Conservation (phyloP, 75 land plant species). For the Adiantum capillusveneris region DNA sequence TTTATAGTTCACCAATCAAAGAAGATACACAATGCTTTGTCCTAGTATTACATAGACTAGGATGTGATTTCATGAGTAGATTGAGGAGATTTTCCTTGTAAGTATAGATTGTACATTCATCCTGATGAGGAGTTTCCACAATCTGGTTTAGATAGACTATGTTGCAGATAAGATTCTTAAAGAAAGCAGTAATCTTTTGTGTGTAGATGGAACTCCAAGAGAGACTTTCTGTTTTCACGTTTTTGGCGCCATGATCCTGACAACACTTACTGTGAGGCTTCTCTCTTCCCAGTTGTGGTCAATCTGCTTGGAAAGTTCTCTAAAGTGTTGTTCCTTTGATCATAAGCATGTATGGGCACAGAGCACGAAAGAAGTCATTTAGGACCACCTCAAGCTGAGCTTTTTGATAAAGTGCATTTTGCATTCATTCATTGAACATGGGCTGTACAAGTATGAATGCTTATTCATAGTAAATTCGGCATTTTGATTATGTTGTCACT, state of each 20-base stretch:
- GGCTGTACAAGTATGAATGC: background rate
- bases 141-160: too few species aligned
- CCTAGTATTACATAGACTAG: too few species aligned
- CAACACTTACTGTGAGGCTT: constrained; percentile 57
- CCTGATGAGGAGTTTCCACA: too few species aligned
- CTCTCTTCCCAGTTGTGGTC: too few species aligned
- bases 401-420: background rate
- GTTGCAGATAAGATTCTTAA: too few species aligned
- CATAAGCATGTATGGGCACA: background rate
- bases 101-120: too few species aligned
- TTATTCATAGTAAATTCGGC: background rate
- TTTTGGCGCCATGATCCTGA: constrained; percentile 90
- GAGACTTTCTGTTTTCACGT: constrained; percentile 81
- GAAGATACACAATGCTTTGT: too few species aligned
- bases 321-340: background rate
- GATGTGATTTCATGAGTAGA: too few species aligned
- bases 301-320: too few species aligned
- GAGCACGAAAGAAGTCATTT: background rate
- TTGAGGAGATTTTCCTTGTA: too few species aligned
- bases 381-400: background rate
- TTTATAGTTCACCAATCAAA: too few species aligned
- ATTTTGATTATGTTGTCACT: background rate
- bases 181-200: too few species aligned
- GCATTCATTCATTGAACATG: background rate
- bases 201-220: constrained; percentile 60